Evolutionary conservation across 2,329 filamentous ascomycete genomes (phyloP).

Genomic region (Plenodomus tracheiphilus): DNA sequence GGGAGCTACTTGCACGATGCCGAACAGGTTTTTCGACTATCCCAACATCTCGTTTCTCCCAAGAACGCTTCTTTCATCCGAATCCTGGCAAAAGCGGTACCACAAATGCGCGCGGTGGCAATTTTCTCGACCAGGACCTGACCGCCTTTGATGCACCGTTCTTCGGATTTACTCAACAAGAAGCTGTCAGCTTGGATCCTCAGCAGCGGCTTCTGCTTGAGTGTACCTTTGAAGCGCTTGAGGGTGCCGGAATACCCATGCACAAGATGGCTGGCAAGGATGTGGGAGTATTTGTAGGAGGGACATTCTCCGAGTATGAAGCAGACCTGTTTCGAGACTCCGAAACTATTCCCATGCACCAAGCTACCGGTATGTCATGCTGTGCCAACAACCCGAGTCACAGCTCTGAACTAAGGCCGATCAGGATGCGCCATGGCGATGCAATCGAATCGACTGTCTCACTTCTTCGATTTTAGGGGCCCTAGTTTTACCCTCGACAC

Average conservation of each 20-base stretch:
- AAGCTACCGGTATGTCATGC: conserved; percentile 26
- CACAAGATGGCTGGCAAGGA: conserved; percentile 32
- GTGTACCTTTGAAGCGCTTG: conserved; percentile 46
- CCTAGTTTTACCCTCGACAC: conserved; percentile 39
- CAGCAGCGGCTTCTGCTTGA: conserved; percentile 41
- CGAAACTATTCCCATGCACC: conserved; percentile 28
- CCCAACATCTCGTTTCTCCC: conserved; percentile 44
- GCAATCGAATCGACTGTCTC: conserved; percentile 35
- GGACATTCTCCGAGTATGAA: conserved; percentile 28
- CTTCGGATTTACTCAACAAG: conserved; percentile 32
- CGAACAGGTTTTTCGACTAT: conserved; percentile 30
- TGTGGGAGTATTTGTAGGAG: conserved; percentile 32
- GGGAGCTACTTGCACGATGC: conserved; percentile 27
- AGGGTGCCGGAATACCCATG: conserved; percentile 40
- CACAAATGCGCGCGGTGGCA: conserved; percentile 32
- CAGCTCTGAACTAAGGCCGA: background rate
- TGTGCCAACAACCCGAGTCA: background rate
- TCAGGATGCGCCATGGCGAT: conserved; percentile 24
- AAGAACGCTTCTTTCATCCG: conserved; percentile 44
- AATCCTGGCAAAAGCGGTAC: conserved; percentile 41
- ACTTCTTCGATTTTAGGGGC: conserved; percentile 36
- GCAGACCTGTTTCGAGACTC: conserved; percentile 26
- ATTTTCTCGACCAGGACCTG: conserved; percentile 28
- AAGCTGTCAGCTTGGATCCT: conserved; percentile 35
- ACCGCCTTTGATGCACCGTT: conserved; percentile 33